These are phyloP conservation scores for Cryphonectria carpinicola DNA, from an alignment of 2,329 filamentous ascomycete genomes.

Conservation along the genomic window DNA sequence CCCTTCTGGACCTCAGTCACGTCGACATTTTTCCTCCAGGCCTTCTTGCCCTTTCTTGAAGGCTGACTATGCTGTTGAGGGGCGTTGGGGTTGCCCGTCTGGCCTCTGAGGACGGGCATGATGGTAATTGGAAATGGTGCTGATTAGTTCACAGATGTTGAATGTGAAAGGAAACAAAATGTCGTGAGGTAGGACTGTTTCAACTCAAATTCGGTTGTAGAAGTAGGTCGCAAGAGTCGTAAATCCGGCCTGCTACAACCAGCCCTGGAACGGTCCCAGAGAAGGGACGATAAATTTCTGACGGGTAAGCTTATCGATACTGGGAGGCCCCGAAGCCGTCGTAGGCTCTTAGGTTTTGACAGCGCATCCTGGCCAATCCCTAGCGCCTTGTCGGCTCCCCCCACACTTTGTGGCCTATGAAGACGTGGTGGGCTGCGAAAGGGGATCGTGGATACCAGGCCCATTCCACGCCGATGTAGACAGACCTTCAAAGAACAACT, in stretches of 20 bases:
- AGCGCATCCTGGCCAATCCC: constrained; percentile 23
- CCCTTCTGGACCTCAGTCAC: constrained; percentile 83
- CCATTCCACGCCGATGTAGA: constrained; percentile 8
- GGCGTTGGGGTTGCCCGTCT: constrained; percentile 55
- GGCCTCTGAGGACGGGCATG: constrained; percentile 60
- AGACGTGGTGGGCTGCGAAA: constrained; percentile 13
- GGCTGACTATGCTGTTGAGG: constrained; percentile 85
- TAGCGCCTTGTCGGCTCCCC: constrained; percentile 10
- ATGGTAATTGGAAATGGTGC: constrained; percentile 21
- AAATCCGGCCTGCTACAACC: background rate
- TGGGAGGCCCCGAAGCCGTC: constrained; percentile 2
- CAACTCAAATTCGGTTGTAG: background rate
- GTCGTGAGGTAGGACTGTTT: background rate
- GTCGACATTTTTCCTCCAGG: constrained; percentile 98
- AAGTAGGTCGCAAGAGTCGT: background rate
- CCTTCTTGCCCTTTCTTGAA: constrained; percentile 96
- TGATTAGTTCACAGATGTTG: background rate
- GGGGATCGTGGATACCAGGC: constrained; percentile 17
- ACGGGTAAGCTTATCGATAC: constrained; percentile 26
- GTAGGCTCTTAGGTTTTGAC: constrained; percentile 13
- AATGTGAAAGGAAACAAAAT: background rate
- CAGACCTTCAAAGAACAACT: constrained; percentile 19
- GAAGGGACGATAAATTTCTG: constrained; percentile 25
- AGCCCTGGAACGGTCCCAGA: background rate
- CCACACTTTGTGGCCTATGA: constrained; percentile 4